Percentiles rank a stretch among this genome's conserved stretches.
Conservation (phyloP, 2,329 filamentous ascomycete genomes). For the Orbilia ellipsospora region DNA sequence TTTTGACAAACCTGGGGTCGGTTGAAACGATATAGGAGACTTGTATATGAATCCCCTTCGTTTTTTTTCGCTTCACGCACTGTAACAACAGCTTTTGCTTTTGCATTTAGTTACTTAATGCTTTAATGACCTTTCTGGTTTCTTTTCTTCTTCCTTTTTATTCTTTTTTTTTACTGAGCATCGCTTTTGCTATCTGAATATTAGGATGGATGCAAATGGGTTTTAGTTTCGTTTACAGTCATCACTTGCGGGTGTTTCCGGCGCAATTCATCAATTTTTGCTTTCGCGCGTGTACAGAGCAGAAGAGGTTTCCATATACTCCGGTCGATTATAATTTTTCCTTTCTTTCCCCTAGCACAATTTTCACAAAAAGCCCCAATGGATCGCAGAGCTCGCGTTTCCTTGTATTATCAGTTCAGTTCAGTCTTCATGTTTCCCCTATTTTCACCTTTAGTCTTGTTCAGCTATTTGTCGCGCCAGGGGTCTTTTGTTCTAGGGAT, state of each 20-base stretch:
- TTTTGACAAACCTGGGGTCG: constrained; percentile 40
- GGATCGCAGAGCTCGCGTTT: constrained; percentile 54
- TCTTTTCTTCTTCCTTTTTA: not conserved
- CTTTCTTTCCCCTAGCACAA: constrained; percentile 10
- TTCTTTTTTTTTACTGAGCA: constrained; percentile 30
- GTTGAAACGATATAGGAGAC: constrained; percentile 55
- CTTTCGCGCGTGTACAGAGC: constrained; percentile 32
- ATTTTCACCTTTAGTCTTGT: no score
- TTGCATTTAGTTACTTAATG: constrained; percentile 48
- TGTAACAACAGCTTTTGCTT: constrained; percentile 52
- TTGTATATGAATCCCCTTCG: constrained; percentile 46
- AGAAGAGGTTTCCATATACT: constrained; percentile 28
- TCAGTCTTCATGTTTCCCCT: constrained; percentile 18
- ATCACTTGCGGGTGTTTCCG: constrained; percentile 49
- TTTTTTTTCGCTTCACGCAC: constrained; percentile 29
- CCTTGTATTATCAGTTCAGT: constrained; percentile 50
- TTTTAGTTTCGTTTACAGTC: constrained; percentile 12
- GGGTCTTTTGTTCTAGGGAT: constrained; percentile 56
- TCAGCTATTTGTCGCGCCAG: constrained; percentile 43
- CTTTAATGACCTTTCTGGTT: constrained; percentile 40
- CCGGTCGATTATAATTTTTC: constrained; percentile 43
- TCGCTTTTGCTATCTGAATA: constrained; percentile 39
- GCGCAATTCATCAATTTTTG: constrained; percentile 32
- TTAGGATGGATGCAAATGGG: constrained; percentile 34
- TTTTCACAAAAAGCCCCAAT: constrained; percentile 13